Conservation (phyloP, 2,329 filamentous ascomycete species). For the Colletotrichum sp. region DNA sequence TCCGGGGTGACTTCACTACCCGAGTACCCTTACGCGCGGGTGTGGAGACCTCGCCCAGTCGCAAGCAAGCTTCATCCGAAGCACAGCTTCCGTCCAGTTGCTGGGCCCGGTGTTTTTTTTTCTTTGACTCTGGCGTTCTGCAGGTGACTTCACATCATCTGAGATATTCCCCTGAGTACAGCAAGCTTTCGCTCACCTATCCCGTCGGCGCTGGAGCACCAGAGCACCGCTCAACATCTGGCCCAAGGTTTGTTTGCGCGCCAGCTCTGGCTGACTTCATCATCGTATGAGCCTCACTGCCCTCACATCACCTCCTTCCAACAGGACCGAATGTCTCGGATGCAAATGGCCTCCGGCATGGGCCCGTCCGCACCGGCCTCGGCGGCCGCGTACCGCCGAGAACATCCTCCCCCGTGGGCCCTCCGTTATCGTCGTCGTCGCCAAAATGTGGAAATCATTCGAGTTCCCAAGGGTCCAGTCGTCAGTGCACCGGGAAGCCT, state of each 20-base stretch:
- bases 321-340: background rate
- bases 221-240: background rate
- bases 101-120: background rate
- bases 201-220: background rate
- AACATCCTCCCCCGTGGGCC: background rate
- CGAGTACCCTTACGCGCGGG: background rate
- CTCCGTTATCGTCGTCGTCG: background rate
- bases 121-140: background rate
- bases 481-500: background rate
- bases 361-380: background rate
- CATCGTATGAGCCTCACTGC: background rate
- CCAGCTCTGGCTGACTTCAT: background rate
- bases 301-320: background rate
- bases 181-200: background rate
- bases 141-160: background rate
- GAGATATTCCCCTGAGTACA: background rate
- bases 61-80: background rate
- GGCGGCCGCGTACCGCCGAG: background rate
- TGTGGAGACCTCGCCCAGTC: background rate
- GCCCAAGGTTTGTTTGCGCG: background rate
- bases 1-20: rapidly evolving
- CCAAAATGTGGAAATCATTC: background rate
- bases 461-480: background rate
- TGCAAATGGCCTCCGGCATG: background rate
- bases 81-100: background rate